phyloP scores from a whole-genome alignment of 768 basidiomycete genomes.

The Naematelia aurantialba region DNA sequence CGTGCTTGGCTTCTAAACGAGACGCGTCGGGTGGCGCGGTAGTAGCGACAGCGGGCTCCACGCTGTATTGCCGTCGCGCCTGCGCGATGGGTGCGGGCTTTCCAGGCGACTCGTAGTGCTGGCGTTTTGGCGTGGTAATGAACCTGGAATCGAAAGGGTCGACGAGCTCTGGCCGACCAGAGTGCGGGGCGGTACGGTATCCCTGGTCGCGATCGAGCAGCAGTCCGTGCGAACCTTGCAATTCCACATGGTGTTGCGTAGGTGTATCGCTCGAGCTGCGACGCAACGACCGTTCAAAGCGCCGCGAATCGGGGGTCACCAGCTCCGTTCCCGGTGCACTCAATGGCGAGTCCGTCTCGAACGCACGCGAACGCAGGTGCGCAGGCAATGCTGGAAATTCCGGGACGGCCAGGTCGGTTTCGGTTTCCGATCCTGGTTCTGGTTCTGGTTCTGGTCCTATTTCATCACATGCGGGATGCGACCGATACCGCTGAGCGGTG shows the following conservation, averaged over 20 bases:
- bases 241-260: background rate
- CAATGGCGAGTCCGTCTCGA: slow-evolving; percentile 18
- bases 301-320: background rate
- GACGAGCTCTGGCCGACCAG: background rate
- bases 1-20: background rate
- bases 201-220: background rate
- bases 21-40: background rate
- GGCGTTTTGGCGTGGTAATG: background rate
- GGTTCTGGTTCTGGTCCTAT: too few species aligned
- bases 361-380: slow-evolving; percentile 22
- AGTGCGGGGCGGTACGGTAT: background rate
- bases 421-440: too few species aligned
- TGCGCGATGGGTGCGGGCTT: background rate
- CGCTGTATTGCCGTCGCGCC: background rate
- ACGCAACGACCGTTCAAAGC: background rate
- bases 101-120: background rate
- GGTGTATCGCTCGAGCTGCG: background rate
- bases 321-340: background rate
- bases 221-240: background rate
- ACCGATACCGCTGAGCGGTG: background rate
- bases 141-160: background rate
- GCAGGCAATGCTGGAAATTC: background rate
- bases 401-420: slow-evolving; percentile 3
- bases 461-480: too few species aligned
- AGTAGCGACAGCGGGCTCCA: background rate